Evolutionary conservation across 495 filamentous ascomycete genomes (phyloP), one percentile per base, ranked within the genome.

Genomic region (Collariella sp.): DNA sequence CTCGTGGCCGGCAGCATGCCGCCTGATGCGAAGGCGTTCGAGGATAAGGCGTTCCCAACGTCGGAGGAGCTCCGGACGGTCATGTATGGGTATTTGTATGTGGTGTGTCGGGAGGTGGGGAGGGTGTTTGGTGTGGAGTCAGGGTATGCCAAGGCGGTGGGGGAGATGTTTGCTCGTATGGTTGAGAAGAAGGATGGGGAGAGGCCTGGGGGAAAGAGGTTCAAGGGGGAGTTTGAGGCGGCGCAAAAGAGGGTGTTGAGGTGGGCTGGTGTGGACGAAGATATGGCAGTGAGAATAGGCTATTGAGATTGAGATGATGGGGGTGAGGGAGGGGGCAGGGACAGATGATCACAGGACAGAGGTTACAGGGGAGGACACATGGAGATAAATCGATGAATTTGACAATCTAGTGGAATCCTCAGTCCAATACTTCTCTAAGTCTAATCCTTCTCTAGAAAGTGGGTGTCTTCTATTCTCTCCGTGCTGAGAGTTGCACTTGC

Each of bases 181-280:
- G 12, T 41, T 24, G 36, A 1, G 12, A 47, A 46, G 36, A 48
- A 43, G 46, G 1, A 18, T 13, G 50, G 22, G 12, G n/a, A 36
- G 3, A 35, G 20, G 51, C 52, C 55, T 15, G 59, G 54, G 5
- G 49, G 19, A 1, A 34, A 40, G 44, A 58, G 57, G 47, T 67
- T 67, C 22, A 38, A 10, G 26, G 31, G 36, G 33, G 49, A 50
- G 43, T 62, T 59, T 38, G 51, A 44, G 15, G 35, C 45, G 4
- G 59, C 59, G 18, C 59, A 64, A 48, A 23, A 2, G 9, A 59
- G 33, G 45, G 2, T 64, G 33, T 20, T 62, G 24, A 33, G 36
- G 4, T 67, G 64, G 64, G 64, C 59, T 19, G 51, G 33, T 3
- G 44, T 66, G 23, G 24, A 39, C 9, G 44, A 9, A 2, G 38